A percentile compares a stretch with the other conserved stretches of the same genome.
These are phyloP conservation scores for Zygotorulaspora danielsina DNA, from an alignment of 805 yeast species.

Conservation along the genomic window DNA sequence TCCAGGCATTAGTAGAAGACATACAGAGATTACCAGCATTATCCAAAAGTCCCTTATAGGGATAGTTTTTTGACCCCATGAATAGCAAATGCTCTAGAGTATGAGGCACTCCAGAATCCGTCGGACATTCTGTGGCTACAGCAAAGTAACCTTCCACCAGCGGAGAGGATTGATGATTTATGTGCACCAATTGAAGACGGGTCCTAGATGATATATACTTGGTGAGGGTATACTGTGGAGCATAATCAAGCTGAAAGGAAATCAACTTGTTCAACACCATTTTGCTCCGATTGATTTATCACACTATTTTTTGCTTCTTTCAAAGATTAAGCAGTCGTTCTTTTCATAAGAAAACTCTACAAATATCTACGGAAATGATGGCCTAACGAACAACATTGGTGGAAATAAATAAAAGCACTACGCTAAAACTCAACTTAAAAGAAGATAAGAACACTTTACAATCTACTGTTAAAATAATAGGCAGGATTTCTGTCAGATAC, in stretches of 20 bases:
- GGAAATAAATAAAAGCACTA: too few species aligned
- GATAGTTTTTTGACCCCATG: constrained; percentile 87
- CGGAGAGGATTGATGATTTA: constrained; percentile 74
- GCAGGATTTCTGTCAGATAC: constrained; percentile 19
- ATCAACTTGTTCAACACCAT: constrained; percentile 42
- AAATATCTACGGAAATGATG: too few species aligned
- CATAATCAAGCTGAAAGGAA: constrained; percentile 64
- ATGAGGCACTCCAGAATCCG: constrained; percentile 92
- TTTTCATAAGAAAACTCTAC: background rate
- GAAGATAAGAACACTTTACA: too few species aligned
- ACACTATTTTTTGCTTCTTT: background rate
- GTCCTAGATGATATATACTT: constrained; percentile 79
- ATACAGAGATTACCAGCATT: constrained; percentile 78
- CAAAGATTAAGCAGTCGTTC: background rate
- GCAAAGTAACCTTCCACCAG: constrained; percentile 91
- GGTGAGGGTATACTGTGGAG: constrained; percentile 57
- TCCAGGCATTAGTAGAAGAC: constrained; percentile 94
- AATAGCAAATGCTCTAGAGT: constrained; percentile 91
- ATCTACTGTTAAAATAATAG: too few species aligned
- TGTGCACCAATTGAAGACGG: constrained; percentile 73
- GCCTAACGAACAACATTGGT: too few species aligned
- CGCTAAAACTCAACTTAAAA: too few species aligned
- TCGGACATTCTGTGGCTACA: constrained; percentile 84
- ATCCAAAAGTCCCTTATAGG: constrained; percentile 88
- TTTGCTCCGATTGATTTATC: background rate